Evolutionary conservation across 495 filamentous ascomycete species (phyloP).

Genomic region (Penicillium longicatenatum): DNA sequence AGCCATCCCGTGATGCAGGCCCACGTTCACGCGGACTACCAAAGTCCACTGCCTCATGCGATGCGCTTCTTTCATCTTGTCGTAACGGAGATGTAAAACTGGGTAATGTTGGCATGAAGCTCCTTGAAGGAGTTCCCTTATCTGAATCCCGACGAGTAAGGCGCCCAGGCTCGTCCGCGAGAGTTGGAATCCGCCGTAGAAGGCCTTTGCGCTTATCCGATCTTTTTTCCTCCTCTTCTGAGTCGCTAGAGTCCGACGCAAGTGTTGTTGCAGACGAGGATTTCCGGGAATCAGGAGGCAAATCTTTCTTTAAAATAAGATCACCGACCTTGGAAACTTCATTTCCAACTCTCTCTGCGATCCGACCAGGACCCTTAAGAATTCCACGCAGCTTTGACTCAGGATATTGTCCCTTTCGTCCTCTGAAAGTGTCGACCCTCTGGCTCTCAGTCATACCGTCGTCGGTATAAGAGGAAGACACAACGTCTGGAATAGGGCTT

Average conservation of each 20-base stretch:
- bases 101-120: slow-evolving; percentile 46
- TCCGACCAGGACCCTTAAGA: slow-evolving; percentile 54
- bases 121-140: slow-evolving; percentile 31
- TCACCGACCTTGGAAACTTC: slow-evolving; percentile 61
- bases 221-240: slow-evolving; percentile 41
- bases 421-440: slow-evolving; percentile 20
- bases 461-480: slow-evolving; percentile 32
- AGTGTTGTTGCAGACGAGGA: slow-evolving; percentile 42
- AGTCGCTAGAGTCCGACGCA: slow-evolving; percentile 47
- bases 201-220: slow-evolving; percentile 34
- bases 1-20: slow-evolving; percentile 7
- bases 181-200: slow-evolving; percentile 35
- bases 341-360: slow-evolving; percentile 56
- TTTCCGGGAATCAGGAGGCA: slow-evolving; percentile 33
- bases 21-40: slow-evolving; percentile 18
- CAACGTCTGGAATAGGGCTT: slow-evolving; percentile 34
- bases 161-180: slow-evolving; percentile 39
- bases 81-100: slow-evolving; percentile 50
- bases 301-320: slow-evolving; percentile 54
- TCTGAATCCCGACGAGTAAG: slow-evolving; percentile 35
- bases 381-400: slow-evolving; percentile 53
- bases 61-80: slow-evolving; percentile 34
- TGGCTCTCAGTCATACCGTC: slow-evolving; percentile 23
- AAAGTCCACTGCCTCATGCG: slow-evolving; percentile 20
- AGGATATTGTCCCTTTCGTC: slow-evolving; percentile 30